Evolutionary conservation across 192 early-diverging fungal genomes (phyloP), one percentile per base, ranked within the genome.

Genomic region (Ambispora gerdemannii): DNA sequence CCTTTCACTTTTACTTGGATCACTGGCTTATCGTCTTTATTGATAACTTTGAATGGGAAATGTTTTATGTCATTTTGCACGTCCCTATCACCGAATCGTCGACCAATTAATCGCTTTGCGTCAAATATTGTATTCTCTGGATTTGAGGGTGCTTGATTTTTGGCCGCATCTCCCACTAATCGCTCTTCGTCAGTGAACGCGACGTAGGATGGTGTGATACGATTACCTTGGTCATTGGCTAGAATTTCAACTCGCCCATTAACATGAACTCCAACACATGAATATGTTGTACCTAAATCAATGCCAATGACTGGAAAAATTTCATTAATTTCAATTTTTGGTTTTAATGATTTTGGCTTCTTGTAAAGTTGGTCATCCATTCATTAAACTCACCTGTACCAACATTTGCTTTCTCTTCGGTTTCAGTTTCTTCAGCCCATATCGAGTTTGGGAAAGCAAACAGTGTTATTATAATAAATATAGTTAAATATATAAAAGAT

Each of bases 61-160:
- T 93, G 89, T 89, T 97, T 96, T 92, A 98, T 98, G 82, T 98
- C 96, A 67, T 90, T 87, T 87, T 98, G 93, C 61, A 98, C 96
- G 80, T 96, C 96, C 71, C 80, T 67, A 79, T 96, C 94, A 50
- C 80, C 84, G 80, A 95, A 96, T 51, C 89, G 87, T 76, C 94
- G 96, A 79, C 96, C 96, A 76, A 98, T 98, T 28, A 97, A 86
- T 86, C 96, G 94, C 88, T 98, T 98, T 70, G 96, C 95, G 84
- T 96, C 94, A 73, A 96, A 98, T 69, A 98, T 93, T 71, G 96
- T 98, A 88, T 97, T 97, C 84, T 89, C 78, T 65, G 96, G 95
- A 89, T 97, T 97, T 92, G 94, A 93, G 73, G 95, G 93, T 72
- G 91, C 92, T 88, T 95, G 93, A 86, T 97, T 98, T 90, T 97